A percentile compares a stretch with the other conserved stretches of the same genome.
Conservation (phyloP, 495 filamentous ascomycete species). For the Aspergillus cristatus region DNA sequence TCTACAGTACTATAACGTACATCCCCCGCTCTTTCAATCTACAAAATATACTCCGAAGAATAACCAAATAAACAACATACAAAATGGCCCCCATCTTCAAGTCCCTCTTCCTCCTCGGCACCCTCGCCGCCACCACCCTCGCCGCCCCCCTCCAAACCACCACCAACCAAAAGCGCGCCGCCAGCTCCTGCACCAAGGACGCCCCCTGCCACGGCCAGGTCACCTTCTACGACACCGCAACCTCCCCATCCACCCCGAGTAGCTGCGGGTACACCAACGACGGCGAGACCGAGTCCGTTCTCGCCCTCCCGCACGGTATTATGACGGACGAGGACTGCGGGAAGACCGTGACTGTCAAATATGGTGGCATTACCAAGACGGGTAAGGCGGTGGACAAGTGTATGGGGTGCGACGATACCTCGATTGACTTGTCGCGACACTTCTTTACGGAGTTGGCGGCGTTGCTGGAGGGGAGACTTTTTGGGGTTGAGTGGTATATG, state of each 20-base stretch:
- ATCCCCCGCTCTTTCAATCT: constrained; percentile 6
- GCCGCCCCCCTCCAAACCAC: constrained; percentile 8
- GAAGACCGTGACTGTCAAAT: constrained; percentile 52
- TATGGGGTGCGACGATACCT: constrained; percentile 48
- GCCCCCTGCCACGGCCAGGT: constrained; percentile 31
- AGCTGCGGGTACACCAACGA: constrained; percentile 38
- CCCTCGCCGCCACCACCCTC: constrained; percentile 28
- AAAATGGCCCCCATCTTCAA: constrained; percentile 37
- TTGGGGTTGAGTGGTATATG: constrained; percentile 28
- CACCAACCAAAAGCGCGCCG: no score
- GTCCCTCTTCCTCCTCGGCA: constrained; percentile 32
- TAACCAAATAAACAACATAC: no score
- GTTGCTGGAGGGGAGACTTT: constrained; percentile 20
- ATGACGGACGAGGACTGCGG: constrained; percentile 59
- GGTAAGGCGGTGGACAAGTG: constrained; percentile 67
- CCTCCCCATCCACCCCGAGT: constrained; percentile 26
- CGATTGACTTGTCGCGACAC: constrained; percentile 38
- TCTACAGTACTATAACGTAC: no score
- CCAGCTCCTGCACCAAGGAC: constrained; percentile 22
- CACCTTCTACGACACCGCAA: constrained; percentile 41
- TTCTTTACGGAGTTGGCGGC: constrained; percentile 30
- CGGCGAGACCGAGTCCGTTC: constrained; percentile 28
- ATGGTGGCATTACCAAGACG: constrained; percentile 43
- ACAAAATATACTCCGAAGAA: no score
- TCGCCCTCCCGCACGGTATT: constrained; percentile 39